A percentile compares a stretch with the other conserved stretches of the same genome.
Evolutionary conservation across 208 protist genomes (phyloP).

Genomic region (Porcisia hertigi): DNA sequence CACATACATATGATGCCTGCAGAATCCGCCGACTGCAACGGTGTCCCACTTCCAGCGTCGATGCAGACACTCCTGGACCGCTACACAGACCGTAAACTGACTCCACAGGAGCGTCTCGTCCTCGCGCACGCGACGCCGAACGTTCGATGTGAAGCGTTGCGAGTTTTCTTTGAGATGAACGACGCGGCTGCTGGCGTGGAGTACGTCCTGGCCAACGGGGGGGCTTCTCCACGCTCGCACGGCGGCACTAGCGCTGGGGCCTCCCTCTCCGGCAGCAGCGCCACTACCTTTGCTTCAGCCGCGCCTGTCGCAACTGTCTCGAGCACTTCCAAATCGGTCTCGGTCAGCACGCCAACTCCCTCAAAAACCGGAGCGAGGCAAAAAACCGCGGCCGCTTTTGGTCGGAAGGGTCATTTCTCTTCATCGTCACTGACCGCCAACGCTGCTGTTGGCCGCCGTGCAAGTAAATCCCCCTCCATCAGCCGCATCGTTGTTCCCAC

Average conservation of each 20-base stretch:
- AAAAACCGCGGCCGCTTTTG: neutral
- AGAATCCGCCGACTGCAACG: neutral
- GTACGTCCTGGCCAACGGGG: constrained; percentile 41
- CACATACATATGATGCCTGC: neutral
- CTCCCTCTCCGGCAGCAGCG: neutral
- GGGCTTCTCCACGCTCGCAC: neutral
- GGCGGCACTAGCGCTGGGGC: constrained; percentile 9
- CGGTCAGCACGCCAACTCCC: constrained; percentile 1
- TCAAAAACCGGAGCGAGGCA: neutral
- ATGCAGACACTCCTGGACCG: constrained; percentile 59
- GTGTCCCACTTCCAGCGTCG: constrained; percentile 47
- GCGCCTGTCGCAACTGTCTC: neutral
- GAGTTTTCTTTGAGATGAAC: constrained; percentile 60
- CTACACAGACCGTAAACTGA: constrained; percentile 38
- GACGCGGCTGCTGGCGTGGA: constrained; percentile 38
- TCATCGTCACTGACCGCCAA: neutral
- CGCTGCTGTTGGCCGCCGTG: neutral
- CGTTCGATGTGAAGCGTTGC: constrained; percentile 58
- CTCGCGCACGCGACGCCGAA: constrained; percentile 37
- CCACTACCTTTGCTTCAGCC: neutral
- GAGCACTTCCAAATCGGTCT: neutral
- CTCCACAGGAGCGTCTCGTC: constrained; percentile 26
- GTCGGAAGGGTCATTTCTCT: neutral
- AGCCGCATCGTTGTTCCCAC: neutral
- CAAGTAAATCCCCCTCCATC: neutral